Base-by-base conservation (phyloP, 2,329 filamentous ascomycete species). In the Pseudopithomyces chartarum region DNA sequence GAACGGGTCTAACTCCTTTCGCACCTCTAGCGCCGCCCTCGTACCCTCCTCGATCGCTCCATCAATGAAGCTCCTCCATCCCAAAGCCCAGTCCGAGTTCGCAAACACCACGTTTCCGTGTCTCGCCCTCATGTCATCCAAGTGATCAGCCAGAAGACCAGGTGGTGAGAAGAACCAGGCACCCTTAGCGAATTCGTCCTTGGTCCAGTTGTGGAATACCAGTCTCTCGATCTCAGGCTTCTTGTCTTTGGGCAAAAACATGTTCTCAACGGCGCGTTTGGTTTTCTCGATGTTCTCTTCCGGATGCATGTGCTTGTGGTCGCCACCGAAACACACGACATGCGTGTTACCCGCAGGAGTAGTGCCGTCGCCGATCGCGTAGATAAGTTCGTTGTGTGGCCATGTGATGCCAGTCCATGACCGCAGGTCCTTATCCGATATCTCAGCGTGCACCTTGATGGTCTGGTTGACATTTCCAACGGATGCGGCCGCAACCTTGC, bases 51-150 rank as follows among this genome's bases (percentile, higher is more conserved):
- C 78, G 40, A 82, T 81, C 0, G 80, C 81, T 0, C 80, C 81
- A 57, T 83, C 81, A 12, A 82, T 81, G 38, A 82, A 82, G 20
- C 80, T 78, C 0, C 81, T 69, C 81, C 81, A 82, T 0, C 80
- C 80, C 7, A 79, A 60, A 1, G 80, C 80, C 80, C 80, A 82
- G 45, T 83, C 81, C 0, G 79, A 78, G 51, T 74, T 80, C 0
- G 79, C 79, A 70, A 83, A 83, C 3, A 80, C 58, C 3, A 82
- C 63, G 34, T 80, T 79, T 0, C 78, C 79, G 38, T 81, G 78
- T 1, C 73, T 68, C 1, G 67, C 68, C 36, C 79, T 64, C 61
- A 82, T 70, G n/a, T 74, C 75, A 0, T 75, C 68, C 0, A 81
- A 65, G 52, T 81, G 75, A 1, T 66, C 71, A 0, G 70, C 67